Base-by-base conservation (phyloP, 1,284 basidiomycete genomes). In the Thelephora terrestris region DNA sequence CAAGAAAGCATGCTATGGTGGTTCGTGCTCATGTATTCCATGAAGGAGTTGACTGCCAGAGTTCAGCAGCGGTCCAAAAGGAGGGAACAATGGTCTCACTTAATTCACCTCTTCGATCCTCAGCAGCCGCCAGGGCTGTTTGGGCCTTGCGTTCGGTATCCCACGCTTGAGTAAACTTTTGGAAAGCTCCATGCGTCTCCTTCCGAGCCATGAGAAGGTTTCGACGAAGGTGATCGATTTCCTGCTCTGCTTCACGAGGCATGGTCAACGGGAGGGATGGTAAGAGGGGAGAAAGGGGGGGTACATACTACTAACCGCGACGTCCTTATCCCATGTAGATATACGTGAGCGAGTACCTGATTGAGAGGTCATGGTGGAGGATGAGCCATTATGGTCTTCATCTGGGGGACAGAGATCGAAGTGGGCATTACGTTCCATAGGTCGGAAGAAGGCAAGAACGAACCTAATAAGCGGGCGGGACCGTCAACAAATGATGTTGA, bases 401-500 rank as follows among this genome's bases (percentile, higher is more conserved):
- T 42, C 39, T 42, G 21, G 10, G 39, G 21, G 14, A 42, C 12
- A 42, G 20, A 14, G 29, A 32, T 42, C 20, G 39, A 42, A 18
- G 39, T 42, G 39, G 12, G 25, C 10, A 20, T 42, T 14, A 5
- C 9, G 25, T 42, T 1, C 21, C 39, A 42, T 21, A 25, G 10
- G 25, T n/a, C 21, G 21, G 47, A 20, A 43, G 24, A 21, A 45
- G 18, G 17, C 17, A 37, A 16, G 9, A 18, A 21, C 21, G 20
- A 12, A 42, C 39, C 39, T 42, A 42, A 42, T 42, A 42, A 42
- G 25, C 39, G 39, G 25, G 39, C 10, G 39, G 12, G 20, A n/a
- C 21, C 39, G 14, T 42, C 39, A 42, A 23, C 21, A 42, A 42
- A 42, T 25, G 39, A 42, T 23, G 39, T 18, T 25, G 54, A 53